A percentile compares a stretch with the other conserved stretches of the same genome.
Evolutionary conservation across 805 yeast genomes (phyloP).

Genomic region (Lipomyces kockii): DNA sequence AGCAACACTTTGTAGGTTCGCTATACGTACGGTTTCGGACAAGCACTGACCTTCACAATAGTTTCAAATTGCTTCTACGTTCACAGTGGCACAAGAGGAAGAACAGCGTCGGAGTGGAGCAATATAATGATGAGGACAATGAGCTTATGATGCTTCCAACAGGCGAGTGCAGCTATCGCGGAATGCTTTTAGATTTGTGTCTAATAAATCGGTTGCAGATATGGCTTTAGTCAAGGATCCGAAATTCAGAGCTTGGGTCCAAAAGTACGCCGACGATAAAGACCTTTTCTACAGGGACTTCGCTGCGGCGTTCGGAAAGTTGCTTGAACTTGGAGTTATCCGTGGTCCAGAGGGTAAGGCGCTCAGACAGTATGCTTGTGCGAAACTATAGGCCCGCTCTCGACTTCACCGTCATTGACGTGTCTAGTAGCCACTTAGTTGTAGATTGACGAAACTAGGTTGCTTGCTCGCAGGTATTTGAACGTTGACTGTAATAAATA

Average conservation of each 20-base stretch:
- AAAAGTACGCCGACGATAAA: constrained; percentile 69
- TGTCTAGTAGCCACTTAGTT: neutral
- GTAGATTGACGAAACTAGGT: too few relatives aligned
- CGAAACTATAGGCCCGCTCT: constrained; percentile 3
- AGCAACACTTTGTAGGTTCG: constrained; percentile 62
- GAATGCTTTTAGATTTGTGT: too few relatives aligned
- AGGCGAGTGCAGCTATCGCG: constrained; percentile 10
- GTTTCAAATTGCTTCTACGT: constrained; percentile 55
- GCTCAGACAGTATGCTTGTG: constrained; percentile 18
- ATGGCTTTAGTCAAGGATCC: constrained; percentile 68
- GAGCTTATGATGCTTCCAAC: constrained; percentile 86
- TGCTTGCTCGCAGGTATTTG: too few relatives aligned
- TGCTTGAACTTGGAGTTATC: constrained; percentile 75
- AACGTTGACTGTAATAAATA: too few relatives aligned
- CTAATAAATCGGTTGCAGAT: constrained; percentile 48
- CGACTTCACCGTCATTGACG: neutral
- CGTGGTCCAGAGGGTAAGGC: constrained; percentile 54
- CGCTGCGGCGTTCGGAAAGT: constrained; percentile 66
- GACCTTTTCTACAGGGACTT: constrained; percentile 66
- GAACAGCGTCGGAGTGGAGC: constrained; percentile 53
- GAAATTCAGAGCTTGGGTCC: constrained; percentile 62
- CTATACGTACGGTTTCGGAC: neutral
- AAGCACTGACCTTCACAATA: neutral
- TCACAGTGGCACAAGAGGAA: constrained; percentile 59
- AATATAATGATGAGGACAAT: constrained; percentile 61